Evolutionary conservation across 1,284 basidiomycete genomes (phyloP), one percentile per base, ranked within the genome.

Genomic region (Cryptococcus floricola): DNA sequence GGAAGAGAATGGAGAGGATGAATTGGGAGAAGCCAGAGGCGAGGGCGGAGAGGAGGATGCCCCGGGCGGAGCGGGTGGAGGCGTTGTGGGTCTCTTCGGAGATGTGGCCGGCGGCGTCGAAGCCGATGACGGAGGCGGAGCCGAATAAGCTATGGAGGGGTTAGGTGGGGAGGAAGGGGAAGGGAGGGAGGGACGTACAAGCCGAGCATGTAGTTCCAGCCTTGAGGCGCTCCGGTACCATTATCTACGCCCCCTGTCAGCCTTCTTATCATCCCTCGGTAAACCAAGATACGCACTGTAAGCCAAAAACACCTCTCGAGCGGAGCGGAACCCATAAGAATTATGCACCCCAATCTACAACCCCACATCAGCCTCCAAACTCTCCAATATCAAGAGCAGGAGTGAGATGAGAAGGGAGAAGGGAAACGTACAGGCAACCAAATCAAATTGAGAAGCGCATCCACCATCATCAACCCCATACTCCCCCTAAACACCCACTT

Each of bases 21-120:
- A 91, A 89, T 2, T 87, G 88, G 28, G 88, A 72, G 19, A 86
- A 70, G 8, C 87, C 89, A 0, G 88, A 89, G 12, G 87, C 85
- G 23, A 89, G 69, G 23, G 85, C 86, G 60, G 87, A 87, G 52
- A 76, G 83, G 39, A 92, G 76, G 59, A 93, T 89, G 2, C 90
- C 90, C 67, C 84, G 85, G 5, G 85, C 87, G 7, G 89, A 88
- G 42, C 86, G 80, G 43, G 90, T 81, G 59, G 87, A 87, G 39
- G 90, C 89, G 68, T 91, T 87, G 73, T 88, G 89, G 0, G 90
- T 91, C 76, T 92, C 90, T 75, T 92, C 90, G 2, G 89, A 89
- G 57, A 92, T 86, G 62, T 92, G 90, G 0, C 90, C 90, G 16
- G 88, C 86, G 0, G 89, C 89, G 73, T 91, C 90, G 65, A 91